Base-by-base conservation (phyloP, 768 basidiomycete species). In the Collybia nuda region DNA sequence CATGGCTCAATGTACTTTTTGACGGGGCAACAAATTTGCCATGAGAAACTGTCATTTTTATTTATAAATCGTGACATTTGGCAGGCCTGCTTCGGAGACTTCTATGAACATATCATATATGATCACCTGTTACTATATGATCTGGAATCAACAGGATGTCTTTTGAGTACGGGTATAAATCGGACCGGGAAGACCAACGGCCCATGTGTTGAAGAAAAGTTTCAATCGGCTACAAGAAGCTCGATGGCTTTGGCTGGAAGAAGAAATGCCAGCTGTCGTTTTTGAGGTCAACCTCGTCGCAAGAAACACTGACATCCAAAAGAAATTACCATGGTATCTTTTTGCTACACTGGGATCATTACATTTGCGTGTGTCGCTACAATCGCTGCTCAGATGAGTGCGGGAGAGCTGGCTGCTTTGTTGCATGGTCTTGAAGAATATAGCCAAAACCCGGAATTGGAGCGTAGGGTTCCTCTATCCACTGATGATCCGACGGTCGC, bases 1-100 rank as follows among this genome's bases (percentile, higher is more conserved):
- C 77, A 1, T 78, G 77, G 78, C 61, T 78, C 48, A 78, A 78
- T 55, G 74, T 76, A 5, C 57, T 79, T 15, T 77, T 81, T 44
- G 72, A 74, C 44, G 72, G 70, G 11, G 61, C 63, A 21, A 67
- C 69, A 0, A 61, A 62, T 47, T 58, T 74, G 29, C 70, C 71
- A 47, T 73, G 62, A 75, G 32, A 11, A 28, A 11, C 32, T 32
- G 9, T 32, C 5, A 11, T 9, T 32, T 32, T 14, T 32, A 32
- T 32, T 32, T 32, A 32, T 11, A 14, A 11, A 14, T 11, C 32
- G 32, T 32, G 9, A 32, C 32, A 6, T 14, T 32, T 32, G 32
- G 6, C 6, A 32, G 12, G 24, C 24, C 3, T 32, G 14, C 14
- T 2, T 32, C 12, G 9, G 14, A 11, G 9, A 14, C 9, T 32